phyloP scores from a whole-genome alignment of 176 grass and related monocot species.

The Eremochloa ophiuroides region DNA sequence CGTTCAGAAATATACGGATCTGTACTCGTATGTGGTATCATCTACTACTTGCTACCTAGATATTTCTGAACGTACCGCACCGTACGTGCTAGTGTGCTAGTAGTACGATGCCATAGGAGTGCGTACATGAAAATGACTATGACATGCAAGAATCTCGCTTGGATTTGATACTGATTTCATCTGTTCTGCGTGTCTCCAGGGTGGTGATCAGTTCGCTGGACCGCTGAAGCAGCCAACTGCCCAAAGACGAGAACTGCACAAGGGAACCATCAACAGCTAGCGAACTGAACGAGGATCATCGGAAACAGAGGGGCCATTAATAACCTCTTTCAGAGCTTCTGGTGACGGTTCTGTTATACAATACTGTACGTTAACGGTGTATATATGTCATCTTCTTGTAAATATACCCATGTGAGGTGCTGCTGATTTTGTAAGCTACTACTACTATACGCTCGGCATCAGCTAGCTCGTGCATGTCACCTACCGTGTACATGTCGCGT shows the following conservation, averaged over 20 bases:
- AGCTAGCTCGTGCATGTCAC: neutral
- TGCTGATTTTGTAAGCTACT: conserved; percentile 22
- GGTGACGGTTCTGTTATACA: neutral
- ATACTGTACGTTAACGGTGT: neutral
- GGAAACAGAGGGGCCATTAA: neutral
- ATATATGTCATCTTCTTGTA: conserved; percentile 1
- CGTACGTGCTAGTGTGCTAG: too few relatives aligned
- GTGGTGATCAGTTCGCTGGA: conserved; percentile 82
- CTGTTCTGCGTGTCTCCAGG: conserved; percentile 33
- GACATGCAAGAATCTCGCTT: neutral
- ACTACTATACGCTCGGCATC: neutral
- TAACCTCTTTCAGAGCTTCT: conserved; percentile 7
- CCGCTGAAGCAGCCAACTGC: conserved; percentile 17
- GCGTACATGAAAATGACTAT: neutral
- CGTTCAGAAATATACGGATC: too few relatives aligned
- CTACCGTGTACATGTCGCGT: neutral
- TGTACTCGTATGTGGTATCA: too few relatives aligned
- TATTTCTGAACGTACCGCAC: neutral
- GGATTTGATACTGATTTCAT: neutral
- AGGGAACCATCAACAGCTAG: neutral
- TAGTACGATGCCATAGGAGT: neutral
- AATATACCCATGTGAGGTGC: neutral
- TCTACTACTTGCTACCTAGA: too few relatives aligned
- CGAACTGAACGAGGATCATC: neutral
- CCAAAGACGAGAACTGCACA: neutral